Base-by-base conservation (phyloP, 805 yeast genomes). In the Kazachstania taianensis region DNA sequence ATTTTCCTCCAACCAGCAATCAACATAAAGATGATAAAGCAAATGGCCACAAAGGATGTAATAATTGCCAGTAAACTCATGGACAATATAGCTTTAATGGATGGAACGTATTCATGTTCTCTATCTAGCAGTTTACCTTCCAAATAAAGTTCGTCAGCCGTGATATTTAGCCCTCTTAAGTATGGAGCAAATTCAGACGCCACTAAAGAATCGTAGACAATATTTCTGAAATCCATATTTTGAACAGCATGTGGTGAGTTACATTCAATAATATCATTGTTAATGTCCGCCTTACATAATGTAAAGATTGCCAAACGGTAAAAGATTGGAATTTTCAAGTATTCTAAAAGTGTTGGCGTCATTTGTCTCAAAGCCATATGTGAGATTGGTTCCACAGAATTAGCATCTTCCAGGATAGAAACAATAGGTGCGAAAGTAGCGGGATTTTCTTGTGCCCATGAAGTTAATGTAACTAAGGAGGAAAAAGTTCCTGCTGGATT, bases 81-180 rank as follows among this genome's bases (percentile, higher is more conserved):
- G 5, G 62, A 52, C 29, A 58, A 40, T 13, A 49, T 43, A 3
- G 61, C 57, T 26, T 42, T 47, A 20, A 57, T 43, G 5, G 56
- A 52, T 8, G 63, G 61, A 15, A 52, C 57, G 35, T 57, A 58
- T 35, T 53, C 53, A 29, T 52, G 52, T 42, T 58, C 49, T 36
- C 53, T 54, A 9, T 45, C 23, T 42, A 47, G 43, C 35, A 58
- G 40, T 23, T 53, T 42, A 44, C 62, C 63, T 8, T 47, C 51
- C 24, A 58, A 38, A 26, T 53, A 42, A 30, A 58, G 38, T 16
- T 57, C 53, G 15, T 50, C 41, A 28, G 51, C 41, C 14, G 44
- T 38, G 28, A 58, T 44, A 20, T 43, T 37, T 35, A 58, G 40
- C 16, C 59, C 63, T 10, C 40, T 42, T 35, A 56, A 36, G 31